These are phyloP conservation scores for Diaporthe helianthi DNA, from an alignment of 2,329 filamentous ascomycete species.

Conservation along the genomic window DNA sequence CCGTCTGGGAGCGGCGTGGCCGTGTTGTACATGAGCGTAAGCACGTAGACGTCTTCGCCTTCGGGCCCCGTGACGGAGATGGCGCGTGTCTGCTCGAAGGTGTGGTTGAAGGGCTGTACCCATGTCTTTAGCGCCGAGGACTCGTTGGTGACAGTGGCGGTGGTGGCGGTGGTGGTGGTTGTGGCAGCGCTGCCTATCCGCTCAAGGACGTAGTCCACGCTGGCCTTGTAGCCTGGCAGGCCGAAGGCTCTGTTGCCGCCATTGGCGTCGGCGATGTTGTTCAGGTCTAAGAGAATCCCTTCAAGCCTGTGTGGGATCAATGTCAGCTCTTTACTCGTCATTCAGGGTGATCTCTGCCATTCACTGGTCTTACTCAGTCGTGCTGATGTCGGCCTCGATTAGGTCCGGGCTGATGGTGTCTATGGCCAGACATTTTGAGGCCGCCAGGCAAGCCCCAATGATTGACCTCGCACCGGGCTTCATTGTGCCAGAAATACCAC, in stretches of 20 bases:
- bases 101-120: constrained; percentile 55
- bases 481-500: background rate
- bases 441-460: background rate
- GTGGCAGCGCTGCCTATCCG: constrained; percentile 36
- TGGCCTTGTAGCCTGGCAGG: constrained; percentile 64
- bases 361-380: constrained; percentile 43
- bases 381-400: constrained; percentile 49
- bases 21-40: constrained; percentile 55
- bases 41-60: constrained; percentile 51
- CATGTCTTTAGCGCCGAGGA: constrained; percentile 47
- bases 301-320: constrained; percentile 53
- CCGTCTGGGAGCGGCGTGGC: constrained; percentile 48
- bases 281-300: constrained; percentile 51
- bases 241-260: constrained; percentile 68
- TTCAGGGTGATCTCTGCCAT: background rate
- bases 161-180: constrained; percentile 48
- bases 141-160: constrained; percentile 48
- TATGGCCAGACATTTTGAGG: constrained; percentile 37
- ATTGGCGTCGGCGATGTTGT: constrained; percentile 61
- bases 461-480: background rate
- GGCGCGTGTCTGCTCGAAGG: constrained; percentile 50
- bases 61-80: constrained; percentile 54
- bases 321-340: background rate
- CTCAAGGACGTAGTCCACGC: constrained; percentile 62
- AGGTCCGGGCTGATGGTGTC: constrained; percentile 48